Conservation (phyloP, 345 rosid genomes). For the Gossypium thurberi region DNA sequence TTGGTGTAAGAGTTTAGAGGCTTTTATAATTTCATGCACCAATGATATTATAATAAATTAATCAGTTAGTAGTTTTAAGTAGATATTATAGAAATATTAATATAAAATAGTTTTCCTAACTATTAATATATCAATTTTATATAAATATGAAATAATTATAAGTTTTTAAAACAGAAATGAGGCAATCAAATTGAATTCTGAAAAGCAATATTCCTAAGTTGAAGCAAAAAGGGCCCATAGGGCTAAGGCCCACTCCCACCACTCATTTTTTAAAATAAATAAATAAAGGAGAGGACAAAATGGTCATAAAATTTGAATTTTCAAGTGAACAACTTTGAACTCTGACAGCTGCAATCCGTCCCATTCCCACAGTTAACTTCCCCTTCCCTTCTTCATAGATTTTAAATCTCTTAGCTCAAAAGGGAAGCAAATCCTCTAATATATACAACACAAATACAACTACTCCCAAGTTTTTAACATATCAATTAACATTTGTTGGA, state of each 20-base stretch:
- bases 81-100: too few relatives aligned
- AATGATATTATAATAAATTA: too few relatives aligned
- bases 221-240: background rate
- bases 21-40: too few relatives aligned
- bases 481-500: background rate
- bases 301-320: conserved; percentile 42
- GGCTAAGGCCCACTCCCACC: background rate
- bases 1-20: too few relatives aligned
- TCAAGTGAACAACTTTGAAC: conserved; percentile 18
- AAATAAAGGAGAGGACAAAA: conserved; percentile 22
- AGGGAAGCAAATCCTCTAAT: background rate
- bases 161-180: background rate
- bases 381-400: background rate
- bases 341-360: conserved; percentile 44
- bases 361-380: conserved; percentile 24
- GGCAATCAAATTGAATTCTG: background rate
- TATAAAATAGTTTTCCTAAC: too few relatives aligned
- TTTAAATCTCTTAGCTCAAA: conserved; percentile 6
- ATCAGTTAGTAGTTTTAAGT: background rate
- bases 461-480: too few relatives aligned
- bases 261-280: background rate
- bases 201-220: background rate
- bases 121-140: too few relatives aligned
- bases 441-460: too few relatives aligned
- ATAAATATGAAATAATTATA: too few relatives aligned